Base-by-base conservation (phyloP, 2,329 filamentous ascomycete genomes). In the Aspergillus novofumigatus region DNA sequence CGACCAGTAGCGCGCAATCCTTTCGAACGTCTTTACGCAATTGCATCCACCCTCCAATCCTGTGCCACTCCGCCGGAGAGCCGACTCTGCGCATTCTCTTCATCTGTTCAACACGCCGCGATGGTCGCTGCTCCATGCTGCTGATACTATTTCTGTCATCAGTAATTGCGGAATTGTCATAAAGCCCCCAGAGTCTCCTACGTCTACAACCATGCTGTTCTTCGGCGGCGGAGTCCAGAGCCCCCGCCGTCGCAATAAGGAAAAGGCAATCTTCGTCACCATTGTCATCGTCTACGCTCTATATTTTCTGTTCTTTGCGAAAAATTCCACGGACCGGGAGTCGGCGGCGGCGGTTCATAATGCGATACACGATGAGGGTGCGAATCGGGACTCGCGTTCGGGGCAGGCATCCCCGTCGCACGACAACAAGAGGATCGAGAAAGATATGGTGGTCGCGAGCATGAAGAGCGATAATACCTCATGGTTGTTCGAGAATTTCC, bases 191-290 rank as follows among this genome's bases (percentile, higher is more conserved):
- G n/a, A n/a, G n/a, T n/a, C 6, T 3, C 10, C 44, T 3, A 11
- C 21, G 42, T 14, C 82, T 96, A 23, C 50, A 57, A 59, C 54
- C 57, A 73, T 73, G 71, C 54, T 72, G 42, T 72, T 72, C 63
- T 69, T 69, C 52, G 66, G 68, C 49, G 62, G 69, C 59, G 69
- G 70, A 65, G 65, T 66, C 4, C 65, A 71, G 48, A 68, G 67
- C 51, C 70, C 70, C 47, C 70, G 71, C 55, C 70, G 71, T 38
- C 71, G 70, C 59, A 72, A 62, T 62, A 64, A 65, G 25, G 63
- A 70, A 53, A 73, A 72, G 49, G 67, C 71, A 23, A 72, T 73
- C 32, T 52, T 73, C 21, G 51, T 68, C 9, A 72, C 70, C 3
- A 72, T 73, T 48, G 62, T 69, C 42, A 67, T 73, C 53, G 62